phyloP scores from a whole-genome alignment of 768 basidiomycete genomes.

The Candolleomyces efflorescens region DNA sequence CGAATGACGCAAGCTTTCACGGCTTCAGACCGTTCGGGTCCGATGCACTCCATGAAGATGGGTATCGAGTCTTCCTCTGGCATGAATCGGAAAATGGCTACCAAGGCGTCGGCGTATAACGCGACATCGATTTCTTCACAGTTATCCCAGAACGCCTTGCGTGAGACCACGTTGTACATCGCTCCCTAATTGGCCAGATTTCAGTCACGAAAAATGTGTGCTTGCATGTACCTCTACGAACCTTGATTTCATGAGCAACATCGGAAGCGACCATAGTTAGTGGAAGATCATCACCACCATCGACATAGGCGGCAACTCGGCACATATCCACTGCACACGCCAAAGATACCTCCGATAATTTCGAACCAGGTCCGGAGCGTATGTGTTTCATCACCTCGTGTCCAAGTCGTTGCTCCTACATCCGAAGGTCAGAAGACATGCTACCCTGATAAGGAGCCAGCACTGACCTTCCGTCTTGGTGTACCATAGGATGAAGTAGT shows the following conservation, averaged over 20 bases:
- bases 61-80: conserved; percentile 56
- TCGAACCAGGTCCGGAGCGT: conserved; percentile 44
- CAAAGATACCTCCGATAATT: conserved; percentile 61
- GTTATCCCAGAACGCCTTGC: conserved; percentile 69
- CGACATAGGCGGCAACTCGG: conserved; percentile 57
- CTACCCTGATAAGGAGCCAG: neutral
- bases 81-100: conserved; percentile 67
- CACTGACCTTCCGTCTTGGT: conserved; percentile 36
- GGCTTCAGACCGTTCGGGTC: conserved; percentile 75
- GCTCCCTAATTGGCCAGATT: conserved; percentile 17
- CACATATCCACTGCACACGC: conserved; percentile 77
- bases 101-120: conserved; percentile 70
- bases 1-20: conserved; percentile 76
- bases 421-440: neutral
- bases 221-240: conserved; percentile 16
- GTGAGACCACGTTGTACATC: conserved; percentile 30
- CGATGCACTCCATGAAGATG: conserved; percentile 61
- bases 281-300: conserved; percentile 52
- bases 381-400: conserved; percentile 62
- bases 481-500: conserved; percentile 23
- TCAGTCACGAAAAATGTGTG: too few relatives aligned
- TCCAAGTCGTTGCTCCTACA: conserved; percentile 53
- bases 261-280: conserved; percentile 65
- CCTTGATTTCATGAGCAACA: conserved; percentile 78
- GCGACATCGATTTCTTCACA: conserved; percentile 72